These are phyloP conservation scores for Pontederia paniculata DNA, from an alignment of 176 grass and related monocot species.

Conservation along the genomic window DNA sequence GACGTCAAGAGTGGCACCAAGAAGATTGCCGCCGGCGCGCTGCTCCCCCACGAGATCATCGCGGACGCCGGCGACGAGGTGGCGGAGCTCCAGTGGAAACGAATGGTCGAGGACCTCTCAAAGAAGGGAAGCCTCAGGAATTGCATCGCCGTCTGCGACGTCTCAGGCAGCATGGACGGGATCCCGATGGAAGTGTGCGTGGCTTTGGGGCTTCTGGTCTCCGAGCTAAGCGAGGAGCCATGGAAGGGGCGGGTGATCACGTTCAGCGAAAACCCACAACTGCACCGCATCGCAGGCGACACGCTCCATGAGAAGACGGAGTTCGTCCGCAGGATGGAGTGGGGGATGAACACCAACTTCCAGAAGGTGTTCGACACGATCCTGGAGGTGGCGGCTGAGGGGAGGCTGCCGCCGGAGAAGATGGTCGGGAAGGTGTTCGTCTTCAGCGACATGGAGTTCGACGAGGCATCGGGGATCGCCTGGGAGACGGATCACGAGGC, in stretches of 20 bases:
- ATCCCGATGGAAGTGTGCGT: conserved; percentile 56
- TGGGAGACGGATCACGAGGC: conserved; percentile 93
- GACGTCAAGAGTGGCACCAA: conserved; percentile 40
- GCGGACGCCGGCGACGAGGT: conserved; percentile 15
- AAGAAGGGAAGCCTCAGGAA: conserved; percentile 31
- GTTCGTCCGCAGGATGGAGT: conserved; percentile 24
- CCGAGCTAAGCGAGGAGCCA: conserved; percentile 62
- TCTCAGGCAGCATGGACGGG: conserved; percentile 58
- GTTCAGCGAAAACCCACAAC: conserved; percentile 31
- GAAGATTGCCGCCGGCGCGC: conserved; percentile 50
- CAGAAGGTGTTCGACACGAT: conserved; percentile 59
- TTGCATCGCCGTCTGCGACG: conserved; percentile 76
- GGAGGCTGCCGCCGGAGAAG: conserved; percentile 32
- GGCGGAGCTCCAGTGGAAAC: conserved; percentile 60
- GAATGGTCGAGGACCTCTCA: conserved; percentile 50
- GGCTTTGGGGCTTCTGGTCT: conserved; percentile 65
- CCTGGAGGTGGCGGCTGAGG: conserved; percentile 33
- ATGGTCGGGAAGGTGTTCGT: conserved; percentile 66
- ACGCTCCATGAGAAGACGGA: conserved; percentile 39
- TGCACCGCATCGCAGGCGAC: conserved; percentile 33
- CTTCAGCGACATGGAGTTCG: conserved; percentile 91
- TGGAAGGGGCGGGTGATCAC: conserved; percentile 63
- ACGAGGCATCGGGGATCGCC: conserved; percentile 30
- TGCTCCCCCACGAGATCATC: conserved; percentile 62
- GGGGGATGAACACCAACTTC: conserved; percentile 40